Evolutionary conservation across 177 flowering plant genomes (phyloP).

Genomic region (Tripterygium wilfordii): DNA sequence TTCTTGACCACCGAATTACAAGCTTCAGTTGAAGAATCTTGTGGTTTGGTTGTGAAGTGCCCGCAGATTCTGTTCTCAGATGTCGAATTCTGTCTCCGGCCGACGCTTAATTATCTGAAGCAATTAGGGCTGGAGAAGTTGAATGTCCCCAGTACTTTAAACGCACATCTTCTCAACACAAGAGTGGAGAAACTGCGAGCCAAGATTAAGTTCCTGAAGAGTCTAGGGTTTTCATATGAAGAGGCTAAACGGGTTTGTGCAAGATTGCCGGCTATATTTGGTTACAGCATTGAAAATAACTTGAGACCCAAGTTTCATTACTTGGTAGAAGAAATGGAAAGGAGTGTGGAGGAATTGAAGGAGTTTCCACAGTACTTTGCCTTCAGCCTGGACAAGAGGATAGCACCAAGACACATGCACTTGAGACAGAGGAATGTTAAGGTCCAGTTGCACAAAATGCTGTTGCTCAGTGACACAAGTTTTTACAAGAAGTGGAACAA

Average conservation of each 20-base stretch:
- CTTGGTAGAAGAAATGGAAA: constrained; percentile 49
- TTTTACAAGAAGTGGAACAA: constrained; percentile 64
- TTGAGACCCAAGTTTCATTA: constrained; percentile 54
- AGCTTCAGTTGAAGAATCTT: constrained; percentile 33
- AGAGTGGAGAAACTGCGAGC: constrained; percentile 32
- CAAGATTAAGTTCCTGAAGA: constrained; percentile 39
- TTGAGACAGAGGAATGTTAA: constrained; percentile 46
- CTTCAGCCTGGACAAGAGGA: constrained; percentile 50
- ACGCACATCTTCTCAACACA: constrained; percentile 55
- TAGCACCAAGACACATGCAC: constrained; percentile 63
- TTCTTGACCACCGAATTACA: constrained; percentile 37
- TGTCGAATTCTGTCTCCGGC: constrained; percentile 39
- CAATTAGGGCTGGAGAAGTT: constrained; percentile 38
- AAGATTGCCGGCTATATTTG: constrained; percentile 53
- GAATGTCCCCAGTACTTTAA: constrained; percentile 36
- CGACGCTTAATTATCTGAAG: constrained; percentile 38
- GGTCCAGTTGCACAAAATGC: constrained; percentile 46
- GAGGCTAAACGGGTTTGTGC: constrained; percentile 40
- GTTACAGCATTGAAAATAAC: constrained; percentile 48
- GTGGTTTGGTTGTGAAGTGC: constrained; percentile 35
- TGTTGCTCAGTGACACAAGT: constrained; percentile 55
- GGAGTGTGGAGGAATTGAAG: constrained; percentile 51
- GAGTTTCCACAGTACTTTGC: constrained; percentile 68
- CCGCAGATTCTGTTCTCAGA: constrained; percentile 43
- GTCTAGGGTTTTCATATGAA: constrained; percentile 38